Evolutionary conservation across 2,329 filamentous ascomycete species (phyloP).

Genomic region (Thelonectria rubi): DNA sequence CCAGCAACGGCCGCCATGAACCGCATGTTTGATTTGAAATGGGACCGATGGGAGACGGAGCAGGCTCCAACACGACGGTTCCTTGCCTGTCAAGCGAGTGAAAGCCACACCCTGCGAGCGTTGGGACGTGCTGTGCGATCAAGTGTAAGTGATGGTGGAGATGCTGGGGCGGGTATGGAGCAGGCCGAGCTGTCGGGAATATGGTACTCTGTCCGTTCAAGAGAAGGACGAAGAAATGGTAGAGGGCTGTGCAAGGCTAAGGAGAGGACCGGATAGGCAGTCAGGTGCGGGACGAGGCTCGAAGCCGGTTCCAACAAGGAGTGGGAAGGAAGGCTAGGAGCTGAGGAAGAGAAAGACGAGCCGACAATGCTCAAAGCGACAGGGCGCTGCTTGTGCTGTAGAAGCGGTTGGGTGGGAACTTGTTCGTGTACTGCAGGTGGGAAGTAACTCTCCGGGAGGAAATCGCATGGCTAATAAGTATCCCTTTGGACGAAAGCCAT

Average conservation of each 20-base stretch:
- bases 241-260: background rate
- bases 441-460: background rate
- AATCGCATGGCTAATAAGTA: background rate
- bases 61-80: background rate
- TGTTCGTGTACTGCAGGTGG: background rate
- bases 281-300: background rate
- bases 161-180: background rate
- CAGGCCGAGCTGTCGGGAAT: background rate
- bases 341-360: background rate
- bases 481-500: background rate
- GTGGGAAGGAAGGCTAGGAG: background rate
- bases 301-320: background rate
- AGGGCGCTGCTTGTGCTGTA: background rate
- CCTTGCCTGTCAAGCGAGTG: background rate
- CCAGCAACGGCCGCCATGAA: conserved; percentile 31
- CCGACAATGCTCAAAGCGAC: background rate
- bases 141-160: background rate
- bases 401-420: background rate
- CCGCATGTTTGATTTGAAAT: conserved; percentile 27
- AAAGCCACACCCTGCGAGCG: background rate
- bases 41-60: background rate
- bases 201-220: background rate
- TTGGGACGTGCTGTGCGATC: background rate
- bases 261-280: background rate
- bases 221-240: background rate